These are phyloP conservation scores for Asparagopsis taxiformis DNA, from an alignment of 31 red algal species.

Conservation along the genomic window DNA sequence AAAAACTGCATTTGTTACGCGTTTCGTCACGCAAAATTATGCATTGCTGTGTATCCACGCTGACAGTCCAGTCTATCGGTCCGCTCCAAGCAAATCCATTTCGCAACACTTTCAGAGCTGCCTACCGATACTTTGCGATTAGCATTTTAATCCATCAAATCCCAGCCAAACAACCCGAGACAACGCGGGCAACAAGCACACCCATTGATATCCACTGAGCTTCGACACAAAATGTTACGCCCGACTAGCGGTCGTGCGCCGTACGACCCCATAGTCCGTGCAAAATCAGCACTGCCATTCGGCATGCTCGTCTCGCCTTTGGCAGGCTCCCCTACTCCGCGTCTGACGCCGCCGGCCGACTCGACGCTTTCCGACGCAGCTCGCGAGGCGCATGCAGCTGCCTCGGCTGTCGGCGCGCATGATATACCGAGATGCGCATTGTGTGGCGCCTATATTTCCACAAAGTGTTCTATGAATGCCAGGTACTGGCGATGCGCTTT, in stretches of 20 bases:
- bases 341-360: constrained; percentile 1
- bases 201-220: neutral
- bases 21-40: neutral
- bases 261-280: constrained; percentile 11
- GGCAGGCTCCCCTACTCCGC: constrained; percentile 31
- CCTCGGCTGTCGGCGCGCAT: constrained; percentile 5
- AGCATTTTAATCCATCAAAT: neutral
- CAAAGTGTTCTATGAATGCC: constrained; percentile 32
- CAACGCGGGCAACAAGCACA: neutral
- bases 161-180: neutral
- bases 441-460: constrained; percentile 46
- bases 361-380: neutral
- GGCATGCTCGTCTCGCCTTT: constrained; percentile 42
- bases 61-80: neutral
- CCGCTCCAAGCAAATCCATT: neutral
- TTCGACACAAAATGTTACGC: constrained; percentile 19
- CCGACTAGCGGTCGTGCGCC: constrained; percentile 32
- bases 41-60: neutral
- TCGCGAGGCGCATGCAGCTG: neutral
- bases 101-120: neutral
- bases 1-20: no score
- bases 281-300: constrained; percentile 33
- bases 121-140: neutral
- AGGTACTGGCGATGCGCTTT: constrained; percentile 48
- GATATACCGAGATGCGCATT: constrained; percentile 36